Evolutionary conservation across 169 alveolate genomes (phyloP).

Genomic region (Eimeria falciformis): DNA sequence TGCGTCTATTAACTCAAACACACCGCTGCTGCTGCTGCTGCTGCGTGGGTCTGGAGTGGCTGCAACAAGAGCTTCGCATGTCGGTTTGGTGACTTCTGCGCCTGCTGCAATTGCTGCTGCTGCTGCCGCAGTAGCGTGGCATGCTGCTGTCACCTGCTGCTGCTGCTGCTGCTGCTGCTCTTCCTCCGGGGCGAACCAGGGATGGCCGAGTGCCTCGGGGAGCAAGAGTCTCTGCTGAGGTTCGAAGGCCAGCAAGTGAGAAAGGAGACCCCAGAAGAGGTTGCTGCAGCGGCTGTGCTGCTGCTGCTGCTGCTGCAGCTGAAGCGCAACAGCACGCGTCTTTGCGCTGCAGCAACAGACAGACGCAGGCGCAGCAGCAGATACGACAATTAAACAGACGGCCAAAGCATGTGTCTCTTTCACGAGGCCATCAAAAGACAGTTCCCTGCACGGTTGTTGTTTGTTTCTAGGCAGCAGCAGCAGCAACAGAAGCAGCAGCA

Average conservation of each 20-base stretch:
- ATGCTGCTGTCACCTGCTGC: not conserved
- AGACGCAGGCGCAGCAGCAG: constrained; percentile 15
- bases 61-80: not conserved
- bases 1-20: constrained; percentile 38
- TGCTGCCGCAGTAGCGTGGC: not conserved
- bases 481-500: not conserved
- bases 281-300: constrained; percentile 62
- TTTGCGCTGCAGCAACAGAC: constrained; percentile 9
- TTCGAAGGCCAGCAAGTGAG: constrained; percentile 46
- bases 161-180: constrained; percentile 21
- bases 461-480: not conserved
- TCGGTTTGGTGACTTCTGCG: not conserved
- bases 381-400: not conserved
- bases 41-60: not conserved
- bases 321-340: constrained; percentile 14
- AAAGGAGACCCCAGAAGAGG: constrained; percentile 41
- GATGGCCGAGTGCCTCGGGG: constrained; percentile 68
- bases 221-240: constrained; percentile 66
- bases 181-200: constrained; percentile 38
- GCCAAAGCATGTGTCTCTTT: not conserved
- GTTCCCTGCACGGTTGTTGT: not conserved
- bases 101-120: constrained; percentile 13
- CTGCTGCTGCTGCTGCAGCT: constrained; percentile 47
- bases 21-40: not conserved
- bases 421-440: too few relatives aligned